Evolutionary conservation across 140 eudicot species (phyloP).

Genomic region (Bidens hawaiensis): DNA sequence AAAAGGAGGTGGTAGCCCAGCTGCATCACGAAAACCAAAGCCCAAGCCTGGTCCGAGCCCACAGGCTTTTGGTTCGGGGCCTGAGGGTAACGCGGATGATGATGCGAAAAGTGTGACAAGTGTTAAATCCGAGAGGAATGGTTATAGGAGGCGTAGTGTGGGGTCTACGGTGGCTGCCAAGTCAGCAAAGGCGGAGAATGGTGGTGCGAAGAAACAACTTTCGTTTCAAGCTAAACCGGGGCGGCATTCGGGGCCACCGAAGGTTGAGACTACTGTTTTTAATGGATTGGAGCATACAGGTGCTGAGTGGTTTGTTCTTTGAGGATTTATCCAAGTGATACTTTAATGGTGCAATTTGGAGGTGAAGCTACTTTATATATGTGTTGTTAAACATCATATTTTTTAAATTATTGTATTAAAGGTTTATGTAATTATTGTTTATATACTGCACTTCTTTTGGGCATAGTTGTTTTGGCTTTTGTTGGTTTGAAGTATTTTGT

Average conservation of each 20-base stretch:
- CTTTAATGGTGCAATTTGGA: conserved; percentile 17
- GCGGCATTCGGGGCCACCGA: conserved; percentile 66
- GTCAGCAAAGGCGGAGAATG: conserved; percentile 44
- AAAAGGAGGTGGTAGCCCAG: conserved; percentile 31
- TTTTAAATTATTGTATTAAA: conserved; percentile 19
- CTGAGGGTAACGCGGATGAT: conserved; percentile 31
- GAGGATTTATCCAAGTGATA: conserved; percentile 3
- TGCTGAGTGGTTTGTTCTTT: conserved; percentile 10
- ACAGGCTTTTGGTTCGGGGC: conserved; percentile 20
- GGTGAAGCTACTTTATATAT: conserved; percentile 9
- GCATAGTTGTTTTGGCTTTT: no score
- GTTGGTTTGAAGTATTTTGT: no score
- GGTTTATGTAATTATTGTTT: conserved; percentile 12
- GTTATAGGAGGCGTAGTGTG: conserved; percentile 49
- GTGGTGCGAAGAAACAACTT: conserved; percentile 48
- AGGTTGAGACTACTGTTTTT: conserved; percentile 26
- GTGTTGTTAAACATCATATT: conserved; percentile 8
- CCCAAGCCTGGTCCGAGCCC: conserved; percentile 52
- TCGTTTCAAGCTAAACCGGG: conserved; percentile 44
- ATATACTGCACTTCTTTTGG: not conserved
- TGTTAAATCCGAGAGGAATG: conserved; percentile 42
- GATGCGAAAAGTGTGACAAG: conserved; percentile 47
- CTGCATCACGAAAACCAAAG: conserved; percentile 31
- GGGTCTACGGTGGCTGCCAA: conserved; percentile 35
- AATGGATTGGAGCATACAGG: conserved; percentile 8